Base-by-base conservation (phyloP, 106 monocot genomes). In the Xerophyta viscosa region DNA sequence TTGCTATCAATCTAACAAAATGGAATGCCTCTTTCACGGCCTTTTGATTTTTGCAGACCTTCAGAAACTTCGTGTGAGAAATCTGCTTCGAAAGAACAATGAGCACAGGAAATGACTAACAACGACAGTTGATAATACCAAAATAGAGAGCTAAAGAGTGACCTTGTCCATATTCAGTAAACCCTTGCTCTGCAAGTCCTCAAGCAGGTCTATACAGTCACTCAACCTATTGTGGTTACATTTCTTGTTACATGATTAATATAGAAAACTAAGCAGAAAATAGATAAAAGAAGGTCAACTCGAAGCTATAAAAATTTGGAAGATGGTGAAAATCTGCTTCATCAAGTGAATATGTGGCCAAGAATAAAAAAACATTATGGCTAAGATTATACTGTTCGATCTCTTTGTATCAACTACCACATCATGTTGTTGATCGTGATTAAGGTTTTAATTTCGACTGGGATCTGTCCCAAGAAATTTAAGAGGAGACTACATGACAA, bases 81-180 rank as follows among this genome's bases (percentile, higher is more conserved):
- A 94, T 63, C 93, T 94, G 71, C 21, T 19, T 27, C 15, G 46
- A 2, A n/a, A 44, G 0, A 42, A 56, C 24, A 45, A 48, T 20
- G 51, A 37, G 19, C 24, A 6, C 19, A 52, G 31, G 44, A 51
- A 50, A 21, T n/a, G 22, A 19, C 17, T 1, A 30, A 26, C 31
- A 37, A 25, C 15, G 29, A 14, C 39, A 2, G 31, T 28, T 13
- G 41, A 14, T 39, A 63, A 24, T 25, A 67, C 44, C 12, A 48
- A 0, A 6, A 13, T 13, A 62, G 15, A 50, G 7, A 46, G 11
- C 9, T 33, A 57, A 22, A 47, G 47, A 30, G 61, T 3, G 43
- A 94, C 93, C 83, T 88, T 88, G 8, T 88, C 77, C 93, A 94
- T 88, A 66, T 94, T 78, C 64, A 94, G 60, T 27, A 84, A n/a